Percentiles rank a stretch among this genome's conserved stretches.
phyloP scores from a whole-genome alignment of 176 grass and related monocot species.

The Triticum turgidum region DNA sequence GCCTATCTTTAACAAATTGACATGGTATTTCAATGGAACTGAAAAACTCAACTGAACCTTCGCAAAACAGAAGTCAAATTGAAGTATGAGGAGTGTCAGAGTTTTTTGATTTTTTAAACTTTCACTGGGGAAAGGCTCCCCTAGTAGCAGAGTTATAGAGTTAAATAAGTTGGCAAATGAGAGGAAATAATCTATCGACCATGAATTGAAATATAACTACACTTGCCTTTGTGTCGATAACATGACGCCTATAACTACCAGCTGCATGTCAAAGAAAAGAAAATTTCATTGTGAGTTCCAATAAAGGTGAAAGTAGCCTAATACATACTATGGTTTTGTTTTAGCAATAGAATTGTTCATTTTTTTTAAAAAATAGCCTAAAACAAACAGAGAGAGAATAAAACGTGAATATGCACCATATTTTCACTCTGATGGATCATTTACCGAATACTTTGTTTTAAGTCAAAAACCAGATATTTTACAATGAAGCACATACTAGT shows the following conservation, averaged over 20 bases:
- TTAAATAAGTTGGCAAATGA: neutral
- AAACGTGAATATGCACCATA: neutral
- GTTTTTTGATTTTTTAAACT: no score
- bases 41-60: no score
- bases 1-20: no score
- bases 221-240: conserved; percentile 82
- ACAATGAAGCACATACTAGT: no score
- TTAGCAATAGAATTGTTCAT: neutral
- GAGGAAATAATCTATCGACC: neutral
- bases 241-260: conserved; percentile 77
- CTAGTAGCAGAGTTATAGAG: neutral
- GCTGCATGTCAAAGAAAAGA: conserved; percentile 45
- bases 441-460: neutral
- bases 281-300: neutral
- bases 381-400: neutral
- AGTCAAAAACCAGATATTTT: neutral
- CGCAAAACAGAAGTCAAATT: no score
- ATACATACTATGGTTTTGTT: neutral
- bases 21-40: no score
- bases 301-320: neutral
- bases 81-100: neutral
- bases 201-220: neutral
- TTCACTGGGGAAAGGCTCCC: no score
- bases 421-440: neutral
- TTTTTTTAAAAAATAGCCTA: no score